Percentiles rank a stretch among this genome's conserved stretches.
phyloP scores from a whole-genome alignment of 768 basidiomycete species.

The Hygrophorus russula region DNA sequence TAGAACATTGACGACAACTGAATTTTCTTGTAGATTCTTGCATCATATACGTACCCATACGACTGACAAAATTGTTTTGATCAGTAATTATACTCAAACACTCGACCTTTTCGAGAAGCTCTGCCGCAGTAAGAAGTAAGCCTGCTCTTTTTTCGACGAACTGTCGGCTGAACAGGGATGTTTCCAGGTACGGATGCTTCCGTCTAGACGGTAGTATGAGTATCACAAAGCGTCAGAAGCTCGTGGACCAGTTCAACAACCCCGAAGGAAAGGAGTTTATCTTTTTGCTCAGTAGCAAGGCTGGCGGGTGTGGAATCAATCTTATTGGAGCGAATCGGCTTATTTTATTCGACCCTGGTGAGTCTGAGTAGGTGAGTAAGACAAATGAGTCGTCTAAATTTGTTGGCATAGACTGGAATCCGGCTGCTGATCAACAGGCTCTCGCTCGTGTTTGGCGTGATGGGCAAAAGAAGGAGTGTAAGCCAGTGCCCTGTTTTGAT shows the following conservation, averaged over 20 bases:
- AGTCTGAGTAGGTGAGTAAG: conserved; percentile 11
- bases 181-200: conserved; percentile 72
- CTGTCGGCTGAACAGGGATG: neutral
- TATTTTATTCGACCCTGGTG: conserved; percentile 93
- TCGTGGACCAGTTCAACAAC: conserved; percentile 93
- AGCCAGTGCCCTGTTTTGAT: conserved; percentile 15
- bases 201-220: conserved; percentile 93
- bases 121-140: conserved; percentile 72
- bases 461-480: conserved; percentile 99
- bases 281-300: conserved; percentile 90
- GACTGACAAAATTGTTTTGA: conserved; percentile 91
- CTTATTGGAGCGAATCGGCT: conserved; percentile 91
- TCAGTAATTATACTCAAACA: conserved; percentile 95
- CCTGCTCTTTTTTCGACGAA: conserved; percentile 9
- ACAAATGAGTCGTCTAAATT: conserved; percentile 4
- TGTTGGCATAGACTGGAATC: conserved; percentile 85
- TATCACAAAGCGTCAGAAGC: conserved; percentile 85
- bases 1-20: neutral
- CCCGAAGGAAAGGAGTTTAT: conserved; percentile 90
- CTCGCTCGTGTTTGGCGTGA: conserved; percentile 99
- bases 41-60: conserved; percentile 73
- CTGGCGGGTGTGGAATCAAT: conserved; percentile 95
- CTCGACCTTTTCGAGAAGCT: conserved; percentile 88
- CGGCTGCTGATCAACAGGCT: conserved; percentile 96
- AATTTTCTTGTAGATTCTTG: conserved; percentile 50